Conservation (phyloP, 2,329 filamentous ascomycete genomes). For the Paecilomyces variotii region DNA sequence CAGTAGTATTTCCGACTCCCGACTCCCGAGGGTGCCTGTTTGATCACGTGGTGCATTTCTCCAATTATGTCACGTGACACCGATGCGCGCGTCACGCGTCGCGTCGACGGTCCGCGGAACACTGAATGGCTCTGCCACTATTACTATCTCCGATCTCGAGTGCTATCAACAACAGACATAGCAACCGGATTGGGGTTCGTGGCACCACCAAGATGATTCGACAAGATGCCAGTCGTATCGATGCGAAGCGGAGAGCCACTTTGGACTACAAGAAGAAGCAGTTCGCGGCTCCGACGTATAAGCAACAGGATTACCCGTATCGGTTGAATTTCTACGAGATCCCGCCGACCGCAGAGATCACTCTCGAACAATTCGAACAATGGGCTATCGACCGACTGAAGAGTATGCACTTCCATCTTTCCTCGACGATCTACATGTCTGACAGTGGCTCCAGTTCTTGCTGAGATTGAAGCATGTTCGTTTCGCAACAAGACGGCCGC, state of each 20-base stretch:
- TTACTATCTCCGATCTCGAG: neutral
- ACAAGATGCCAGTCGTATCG: slow-evolving; percentile 36
- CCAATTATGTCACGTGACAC: neutral
- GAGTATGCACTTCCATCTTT: slow-evolving; percentile 41
- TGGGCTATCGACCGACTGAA: slow-evolving; percentile 92
- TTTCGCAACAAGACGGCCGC: slow-evolving; percentile 82
- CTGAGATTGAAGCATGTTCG: slow-evolving; percentile 73
- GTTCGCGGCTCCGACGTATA: slow-evolving; percentile 69
- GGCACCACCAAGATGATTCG: slow-evolving; percentile 31
- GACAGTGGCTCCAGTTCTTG: slow-evolving; percentile 22
- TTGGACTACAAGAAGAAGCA: slow-evolving; percentile 79
- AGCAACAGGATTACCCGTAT: slow-evolving; percentile 70
- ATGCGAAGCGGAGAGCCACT: slow-evolving; percentile 65
- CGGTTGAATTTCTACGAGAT: slow-evolving; percentile 86
- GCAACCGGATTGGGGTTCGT: neutral
- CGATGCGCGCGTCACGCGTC: neutral
- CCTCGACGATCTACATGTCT: slow-evolving; percentile 3
- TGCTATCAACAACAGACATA: neutral
- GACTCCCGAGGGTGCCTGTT: neutral
- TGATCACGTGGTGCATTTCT: neutral
- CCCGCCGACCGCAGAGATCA: slow-evolving; percentile 88
- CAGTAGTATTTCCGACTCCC: neutral
- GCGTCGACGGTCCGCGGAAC: neutral
- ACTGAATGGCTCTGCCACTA: neutral
- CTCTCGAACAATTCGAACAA: slow-evolving; percentile 94